Evolutionary conservation across 2,329 filamentous ascomycete species (phyloP), one percentile per base, ranked within the genome.

Genomic region (Monilinia vaccinii-corymbosi): DNA sequence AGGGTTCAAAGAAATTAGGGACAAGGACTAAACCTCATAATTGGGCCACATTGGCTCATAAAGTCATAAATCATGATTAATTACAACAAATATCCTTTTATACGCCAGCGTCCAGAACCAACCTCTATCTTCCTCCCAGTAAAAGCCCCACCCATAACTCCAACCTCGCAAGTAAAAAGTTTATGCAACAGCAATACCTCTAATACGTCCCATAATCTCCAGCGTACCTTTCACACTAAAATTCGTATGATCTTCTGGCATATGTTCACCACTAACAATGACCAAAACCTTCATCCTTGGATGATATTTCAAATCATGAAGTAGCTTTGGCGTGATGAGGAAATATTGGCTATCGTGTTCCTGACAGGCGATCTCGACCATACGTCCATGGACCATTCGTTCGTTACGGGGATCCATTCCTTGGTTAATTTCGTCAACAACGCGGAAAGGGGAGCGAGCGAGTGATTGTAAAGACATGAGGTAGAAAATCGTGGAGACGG

Each of bases 381-480:
- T 95, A 64, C 94, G 89, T 72, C 93, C 91, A 75, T 99, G 94
- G 18, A 99, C 92, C 84, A 97, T 95, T 67, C 94, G 89, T 75
- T 99, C 94, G 75, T 99, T 99, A 69, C 94, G 87, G 47, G 93
- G 94, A 73, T 99, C 94, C 94, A 99, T 99, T 66, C 94, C 94
- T 76, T 99, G 94, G 72, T 99, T 99, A 79, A 99, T 99, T 77
- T 99, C 94, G 75, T 99, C 94, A 61, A 99, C 94, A 53, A 99
- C 93, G 56, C 94, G 91, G 82, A 99, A 99, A 1, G 94, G 94
- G 4, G 92, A 91, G 69, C 91, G 88, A 18, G 94, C 93, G 69
- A 99, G 86, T 53, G 89, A 89, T 73, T 99, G 94, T 31, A 99
- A 82, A 6, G 94, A 91, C 92, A 99, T 97, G 60, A 99, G 89